Evolutionary conservation across 2,329 filamentous ascomycete species (phyloP).

Genomic region (Monilinia fructicola): DNA sequence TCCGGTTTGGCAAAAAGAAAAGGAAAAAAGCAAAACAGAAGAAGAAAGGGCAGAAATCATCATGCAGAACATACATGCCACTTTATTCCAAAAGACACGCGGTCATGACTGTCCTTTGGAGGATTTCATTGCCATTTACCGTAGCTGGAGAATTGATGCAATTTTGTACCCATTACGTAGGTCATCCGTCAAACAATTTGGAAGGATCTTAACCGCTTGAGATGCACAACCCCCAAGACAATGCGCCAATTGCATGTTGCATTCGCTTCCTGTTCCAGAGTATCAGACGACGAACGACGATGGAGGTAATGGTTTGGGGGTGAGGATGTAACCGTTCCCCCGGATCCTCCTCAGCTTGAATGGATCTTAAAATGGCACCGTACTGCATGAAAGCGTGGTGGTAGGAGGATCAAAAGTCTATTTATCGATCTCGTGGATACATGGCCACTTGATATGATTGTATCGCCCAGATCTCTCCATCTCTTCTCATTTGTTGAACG

Average conservation of each 20-base stretch:
- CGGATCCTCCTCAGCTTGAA: slow-evolving; percentile 19
- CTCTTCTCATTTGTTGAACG: slow-evolving; percentile 1
- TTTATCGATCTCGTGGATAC: slow-evolving; percentile 6
- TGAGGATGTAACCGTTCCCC: slow-evolving; percentile 5
- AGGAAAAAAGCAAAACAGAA: no score
- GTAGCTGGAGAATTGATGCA: background rate
- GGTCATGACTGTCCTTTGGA: background rate
- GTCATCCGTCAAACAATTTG: slow-evolving; percentile 9
- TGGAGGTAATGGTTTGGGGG: background rate
- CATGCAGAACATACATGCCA: no score
- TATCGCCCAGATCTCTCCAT: slow-evolving; percentile 8
- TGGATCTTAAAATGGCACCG: background rate
- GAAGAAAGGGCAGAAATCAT: no score
- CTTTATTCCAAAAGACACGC: no score
- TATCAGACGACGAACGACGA: slow-evolving; percentile 10
- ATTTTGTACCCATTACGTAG: slow-evolving; percentile 1
- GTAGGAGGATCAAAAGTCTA: background rate
- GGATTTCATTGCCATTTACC: background rate
- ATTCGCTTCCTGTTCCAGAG: background rate
- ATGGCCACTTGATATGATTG: slow-evolving; percentile 1
- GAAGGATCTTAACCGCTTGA: slow-evolving; percentile 6
- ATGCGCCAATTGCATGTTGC: slow-evolving; percentile 12
- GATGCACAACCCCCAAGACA: slow-evolving; percentile 1
- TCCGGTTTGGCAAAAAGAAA: no score
- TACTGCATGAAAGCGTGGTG: background rate